A percentile compares a stretch with the other conserved stretches of the same genome.
Conservation (phyloP, 139 green algal species). For the Chlorella sp. region DNA sequence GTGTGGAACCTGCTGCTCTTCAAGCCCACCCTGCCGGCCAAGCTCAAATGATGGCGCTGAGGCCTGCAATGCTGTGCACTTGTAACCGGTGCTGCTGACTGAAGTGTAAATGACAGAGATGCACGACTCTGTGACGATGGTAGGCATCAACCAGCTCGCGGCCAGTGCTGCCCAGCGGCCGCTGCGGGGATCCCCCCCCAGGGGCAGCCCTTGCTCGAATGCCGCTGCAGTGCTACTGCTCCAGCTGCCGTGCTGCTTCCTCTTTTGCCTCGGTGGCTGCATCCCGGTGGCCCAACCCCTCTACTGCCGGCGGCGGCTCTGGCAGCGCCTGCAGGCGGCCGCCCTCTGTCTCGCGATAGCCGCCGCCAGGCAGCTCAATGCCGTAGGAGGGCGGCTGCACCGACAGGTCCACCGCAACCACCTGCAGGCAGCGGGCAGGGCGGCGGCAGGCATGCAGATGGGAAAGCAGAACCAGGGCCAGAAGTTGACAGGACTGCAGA, state of each 20-base stretch:
- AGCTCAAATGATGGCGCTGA: not conserved
- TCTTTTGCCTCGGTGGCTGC: slow-evolving; percentile 35
- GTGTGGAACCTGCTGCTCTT: slow-evolving; percentile 30
- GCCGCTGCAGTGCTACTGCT: not conserved
- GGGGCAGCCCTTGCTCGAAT: not conserved
- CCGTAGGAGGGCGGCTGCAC: slow-evolving; percentile 37
- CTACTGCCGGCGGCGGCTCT: not conserved
- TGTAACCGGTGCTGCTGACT: no score
- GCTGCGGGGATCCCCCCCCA: not conserved
- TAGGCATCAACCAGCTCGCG: not conserved
- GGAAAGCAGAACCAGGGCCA: not conserved
- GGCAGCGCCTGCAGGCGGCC: slow-evolving; percentile 1
- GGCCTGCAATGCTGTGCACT: no score
- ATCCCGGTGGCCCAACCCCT: slow-evolving; percentile 28
- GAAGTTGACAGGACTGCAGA: no score
- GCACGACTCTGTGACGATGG: no score
- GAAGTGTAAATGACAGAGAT: no score
- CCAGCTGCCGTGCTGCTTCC: slow-evolving; percentile 15
- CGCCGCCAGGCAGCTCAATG: slow-evolving; percentile 16
- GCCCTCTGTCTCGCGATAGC: slow-evolving; percentile 36
- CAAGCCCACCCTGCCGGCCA: slow-evolving; percentile 31
- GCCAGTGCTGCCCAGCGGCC: not conserved
- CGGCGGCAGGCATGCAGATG: not conserved
- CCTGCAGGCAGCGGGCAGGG: not conserved
- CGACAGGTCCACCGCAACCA: slow-evolving; percentile 25